phyloP scores from a whole-genome alignment of 2,329 filamentous ascomycete species.

The Aspergillus floridensis region DNA sequence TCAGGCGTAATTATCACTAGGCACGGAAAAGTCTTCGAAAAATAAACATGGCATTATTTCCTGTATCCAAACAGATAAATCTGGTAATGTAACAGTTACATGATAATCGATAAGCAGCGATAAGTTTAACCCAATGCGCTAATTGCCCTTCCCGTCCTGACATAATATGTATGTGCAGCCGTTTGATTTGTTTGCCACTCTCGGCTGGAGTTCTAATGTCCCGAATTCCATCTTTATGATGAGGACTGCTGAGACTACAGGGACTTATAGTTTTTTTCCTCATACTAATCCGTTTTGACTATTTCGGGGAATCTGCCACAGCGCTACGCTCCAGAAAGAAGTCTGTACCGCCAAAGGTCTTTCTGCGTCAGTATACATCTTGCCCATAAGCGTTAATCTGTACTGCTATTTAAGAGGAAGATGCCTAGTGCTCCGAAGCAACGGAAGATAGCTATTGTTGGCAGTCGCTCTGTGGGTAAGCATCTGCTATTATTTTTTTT shows the following conservation, averaged over 20 bases:
- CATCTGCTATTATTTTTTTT: conserved; percentile 12
- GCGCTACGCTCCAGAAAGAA: neutral
- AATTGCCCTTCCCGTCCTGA: neutral
- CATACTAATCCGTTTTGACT: neutral
- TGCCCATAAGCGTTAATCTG: neutral
- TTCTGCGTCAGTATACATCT: neutral
- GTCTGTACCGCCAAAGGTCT: neutral
- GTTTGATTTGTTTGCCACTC: conserved; percentile 23
- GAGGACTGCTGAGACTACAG: neutral
- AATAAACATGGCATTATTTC: too few relatives aligned
- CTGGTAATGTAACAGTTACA: too few relatives aligned
- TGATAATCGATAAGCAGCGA: neutral
- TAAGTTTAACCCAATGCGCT: neutral
- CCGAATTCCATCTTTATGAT: conserved; percentile 2
- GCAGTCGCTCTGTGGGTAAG: conserved; percentile 85
- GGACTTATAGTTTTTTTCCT: neutral
- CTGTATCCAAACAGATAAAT: too few relatives aligned
- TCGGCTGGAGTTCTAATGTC: conserved; percentile 10
- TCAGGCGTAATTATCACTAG: too few relatives aligned
- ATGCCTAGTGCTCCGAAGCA: conserved; percentile 78
- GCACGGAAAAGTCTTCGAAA: too few relatives aligned
- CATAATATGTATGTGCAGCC: neutral
- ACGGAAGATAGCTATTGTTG: conserved; percentile 92
- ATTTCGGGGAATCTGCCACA: neutral
- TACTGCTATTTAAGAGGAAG: conserved; percentile 19